Percentiles rank a stretch among this genome's conserved stretches.
Conservation (phyloP, 2,329 filamentous ascomycete genomes). For the Chaetomium globosum region DNA sequence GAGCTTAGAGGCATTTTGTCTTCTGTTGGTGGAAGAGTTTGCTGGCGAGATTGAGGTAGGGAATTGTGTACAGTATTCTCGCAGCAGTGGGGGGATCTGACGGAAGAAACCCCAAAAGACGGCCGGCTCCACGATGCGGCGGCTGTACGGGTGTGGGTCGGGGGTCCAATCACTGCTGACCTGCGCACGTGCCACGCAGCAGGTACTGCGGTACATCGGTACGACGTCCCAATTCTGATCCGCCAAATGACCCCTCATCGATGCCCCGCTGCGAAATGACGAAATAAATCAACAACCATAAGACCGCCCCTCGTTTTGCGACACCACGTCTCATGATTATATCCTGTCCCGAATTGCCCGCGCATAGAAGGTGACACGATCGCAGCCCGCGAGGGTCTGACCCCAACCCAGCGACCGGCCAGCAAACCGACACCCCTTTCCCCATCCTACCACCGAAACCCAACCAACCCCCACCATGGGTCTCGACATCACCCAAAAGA, state of each 20-base stretch:
- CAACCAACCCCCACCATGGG: slow-evolving; percentile 35
- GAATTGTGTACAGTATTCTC: slow-evolving; percentile 29
- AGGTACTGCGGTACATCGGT: slow-evolving; percentile 12
- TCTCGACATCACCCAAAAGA: slow-evolving; percentile 43
- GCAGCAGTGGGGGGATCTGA: slow-evolving; percentile 33
- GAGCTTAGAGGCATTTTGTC: background rate
- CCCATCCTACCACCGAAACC: background rate
- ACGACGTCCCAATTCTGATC: slow-evolving; percentile 17
- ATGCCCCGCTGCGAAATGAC: slow-evolving; percentile 28
- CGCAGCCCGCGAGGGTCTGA: background rate
- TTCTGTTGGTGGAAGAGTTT: background rate
- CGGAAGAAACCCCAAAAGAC: slow-evolving; percentile 22
- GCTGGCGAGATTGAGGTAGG: slow-evolving; percentile 12
- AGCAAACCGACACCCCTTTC: background rate
- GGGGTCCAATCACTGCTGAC: slow-evolving; percentile 9
- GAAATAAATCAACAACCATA: background rate
- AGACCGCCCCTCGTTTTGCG: background rate
- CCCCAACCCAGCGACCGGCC: background rate
- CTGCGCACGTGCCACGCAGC: slow-evolving; percentile 20
- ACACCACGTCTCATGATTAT: background rate
- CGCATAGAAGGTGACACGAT: background rate
- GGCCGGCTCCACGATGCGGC: slow-evolving; percentile 23
- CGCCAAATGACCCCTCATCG: slow-evolving; percentile 18
- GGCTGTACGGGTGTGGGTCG: slow-evolving; percentile 22
- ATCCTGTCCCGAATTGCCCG: background rate